These are phyloP conservation scores for Phanerochaete carnosa DNA, from an alignment of 768 basidiomycete species.

Conservation along the genomic window DNA sequence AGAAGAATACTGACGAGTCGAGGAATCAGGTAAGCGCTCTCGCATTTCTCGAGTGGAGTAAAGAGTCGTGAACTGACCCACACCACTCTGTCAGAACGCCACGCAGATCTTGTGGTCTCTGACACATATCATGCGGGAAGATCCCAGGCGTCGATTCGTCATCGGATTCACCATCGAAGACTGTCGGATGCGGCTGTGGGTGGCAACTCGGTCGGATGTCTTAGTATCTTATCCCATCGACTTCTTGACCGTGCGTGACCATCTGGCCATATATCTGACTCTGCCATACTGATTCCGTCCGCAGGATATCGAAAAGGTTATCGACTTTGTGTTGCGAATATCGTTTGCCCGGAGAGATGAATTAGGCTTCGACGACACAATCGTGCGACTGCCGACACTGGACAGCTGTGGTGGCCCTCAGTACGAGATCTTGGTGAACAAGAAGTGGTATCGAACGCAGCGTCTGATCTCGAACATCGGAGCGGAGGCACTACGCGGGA, in stretches of 20 bases:
- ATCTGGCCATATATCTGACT: too few relatives aligned
- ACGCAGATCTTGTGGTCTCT: constrained; percentile 25
- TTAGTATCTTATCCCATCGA: constrained; percentile 17
- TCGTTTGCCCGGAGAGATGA: neutral
- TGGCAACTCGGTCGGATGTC: constrained; percentile 17
- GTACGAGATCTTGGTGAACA: neutral
- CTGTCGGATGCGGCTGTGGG: constrained; percentile 26
- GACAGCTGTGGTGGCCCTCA: neutral
- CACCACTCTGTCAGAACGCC: constrained; percentile 1
- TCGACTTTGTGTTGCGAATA: constrained; percentile 1
- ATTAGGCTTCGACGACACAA: constrained; percentile 5
- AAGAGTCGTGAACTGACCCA: neutral
- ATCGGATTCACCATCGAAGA: constrained; percentile 29
- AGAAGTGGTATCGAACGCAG: neutral
- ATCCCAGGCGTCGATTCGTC: constrained; percentile 22
- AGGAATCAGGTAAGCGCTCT: neutral
- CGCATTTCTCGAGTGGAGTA: neutral
- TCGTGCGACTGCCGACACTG: neutral
- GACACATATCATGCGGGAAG: constrained; percentile 21
- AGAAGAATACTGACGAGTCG: neutral
- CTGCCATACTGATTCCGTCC: neutral
- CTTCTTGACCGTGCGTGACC: constrained; percentile 15
- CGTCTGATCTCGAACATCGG: constrained; percentile 3
- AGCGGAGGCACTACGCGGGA: neutral
- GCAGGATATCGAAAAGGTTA: neutral